phyloP scores from a whole-genome alignment of 306 rosid genomes.

The Trifolium subterraneum region DNA sequence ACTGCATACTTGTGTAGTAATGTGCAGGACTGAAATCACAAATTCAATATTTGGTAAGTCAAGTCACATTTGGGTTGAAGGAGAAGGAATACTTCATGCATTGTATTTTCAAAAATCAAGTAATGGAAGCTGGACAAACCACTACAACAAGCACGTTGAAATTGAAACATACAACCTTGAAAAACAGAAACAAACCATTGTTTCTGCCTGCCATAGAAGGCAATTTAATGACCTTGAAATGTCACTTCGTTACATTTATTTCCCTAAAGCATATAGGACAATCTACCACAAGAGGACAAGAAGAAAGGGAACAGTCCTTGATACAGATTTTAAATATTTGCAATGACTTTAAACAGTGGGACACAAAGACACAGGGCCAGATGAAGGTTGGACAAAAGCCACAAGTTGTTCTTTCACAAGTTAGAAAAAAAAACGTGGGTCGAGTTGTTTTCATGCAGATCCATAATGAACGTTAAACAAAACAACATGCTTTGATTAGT shows the following conservation, averaged over 20 bases:
- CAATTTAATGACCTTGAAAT: constrained; percentile 58
- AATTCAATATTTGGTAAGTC: constrained; percentile 66
- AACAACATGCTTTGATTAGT: constrained; percentile 37
- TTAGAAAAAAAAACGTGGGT: background rate
- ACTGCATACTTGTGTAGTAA: background rate
- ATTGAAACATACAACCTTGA: constrained; percentile 64
- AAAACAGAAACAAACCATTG: constrained; percentile 57
- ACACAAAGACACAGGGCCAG: background rate
- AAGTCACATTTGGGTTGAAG: constrained; percentile 73
- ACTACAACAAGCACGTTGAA: constrained; percentile 67
- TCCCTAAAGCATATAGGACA: background rate
- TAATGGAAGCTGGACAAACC: constrained; percentile 47
- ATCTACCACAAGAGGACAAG: constrained; percentile 11
- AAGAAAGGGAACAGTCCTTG: constrained; percentile 2
- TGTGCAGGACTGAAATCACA: constrained; percentile 64
- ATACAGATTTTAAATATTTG: constrained; percentile 6
- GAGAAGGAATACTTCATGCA: constrained; percentile 89
- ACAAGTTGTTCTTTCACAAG: background rate
- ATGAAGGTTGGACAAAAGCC: background rate
- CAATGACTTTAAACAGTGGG: background rate
- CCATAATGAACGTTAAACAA: constrained; percentile 20
- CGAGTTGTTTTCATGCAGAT: background rate
- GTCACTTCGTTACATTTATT: no score
- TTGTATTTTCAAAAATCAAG: constrained; percentile 50
- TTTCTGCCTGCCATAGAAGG: constrained; percentile 69